Base-by-base conservation (phyloP, 768 basidiomycete species). In the Mycena galopus region DNA sequence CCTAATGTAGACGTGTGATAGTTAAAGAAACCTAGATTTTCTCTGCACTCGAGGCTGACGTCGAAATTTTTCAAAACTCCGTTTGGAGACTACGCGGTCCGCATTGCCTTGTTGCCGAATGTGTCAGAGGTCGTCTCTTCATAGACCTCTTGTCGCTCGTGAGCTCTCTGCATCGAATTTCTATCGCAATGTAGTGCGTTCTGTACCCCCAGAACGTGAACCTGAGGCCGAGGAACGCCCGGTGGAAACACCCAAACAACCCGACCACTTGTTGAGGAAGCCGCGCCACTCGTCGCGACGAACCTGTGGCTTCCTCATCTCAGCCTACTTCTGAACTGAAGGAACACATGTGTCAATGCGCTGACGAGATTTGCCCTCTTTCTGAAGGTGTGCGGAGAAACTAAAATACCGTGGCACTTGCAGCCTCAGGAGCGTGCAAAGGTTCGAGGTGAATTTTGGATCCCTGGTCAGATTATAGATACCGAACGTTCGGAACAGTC, bases 321-420 rank as follows among this genome's bases (percentile, higher is more conserved):
- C 67, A 71, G 16, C 58, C 76, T 32, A 47, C 77, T 11, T 78
- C 83, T 55, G 78, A 85, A 57, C 68, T 89, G 67, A 83, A 84
- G 44, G 76, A 70, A 35, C 79, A 77, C 61, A 68, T 85, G 67
- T 84, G 81, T 72, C 85, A 88, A 61, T 91, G 89, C 91, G 81
- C 89, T 53, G 84, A 86, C 61, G 80, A 83, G 42, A 82, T n/a
- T n/a, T n/a, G n/a, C n/a, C n/a, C n/a, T n/a, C n/a, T n/a, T n/a
- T n/a, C n/a, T n/a, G n/a, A n/a, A n/a, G n/a, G n/a, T n/a, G n/a
- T n/a, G n/a, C n/a, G n/a, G n/a, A n/a, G n/a, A n/a, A n/a, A n/a
- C n/a, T n/a, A n/a, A n/a, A n/a, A n/a, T n/a, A n/a, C n/a, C n/a
- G n/a, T n/a, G n/a, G n/a, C n/a, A n/a, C n/a, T n/a, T n/a, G n/a